Conservation (phyloP, 106 monocot genomes). For the Ottelia alismoides region DNA sequence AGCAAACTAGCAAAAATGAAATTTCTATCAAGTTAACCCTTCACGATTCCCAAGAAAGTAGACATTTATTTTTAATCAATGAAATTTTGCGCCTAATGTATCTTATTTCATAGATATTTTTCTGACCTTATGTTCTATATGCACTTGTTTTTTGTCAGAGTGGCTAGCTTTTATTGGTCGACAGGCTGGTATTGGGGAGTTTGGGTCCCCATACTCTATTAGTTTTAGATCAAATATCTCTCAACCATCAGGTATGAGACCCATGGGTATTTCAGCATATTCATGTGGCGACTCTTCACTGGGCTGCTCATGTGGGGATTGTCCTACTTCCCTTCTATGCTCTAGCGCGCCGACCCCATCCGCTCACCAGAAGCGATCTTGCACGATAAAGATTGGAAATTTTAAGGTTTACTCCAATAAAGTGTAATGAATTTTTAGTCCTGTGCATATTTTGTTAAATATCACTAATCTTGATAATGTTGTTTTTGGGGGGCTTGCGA, state of each 20-base stretch:
- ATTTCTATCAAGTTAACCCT: too few relatives aligned
- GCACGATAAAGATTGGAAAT: conserved; percentile 58
- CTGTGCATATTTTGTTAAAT: too few relatives aligned
- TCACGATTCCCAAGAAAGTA: too few relatives aligned
- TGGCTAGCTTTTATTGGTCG: conserved; percentile 82
- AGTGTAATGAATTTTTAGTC: too few relatives aligned
- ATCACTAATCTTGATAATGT: too few relatives aligned
- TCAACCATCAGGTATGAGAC: conserved; percentile 42
- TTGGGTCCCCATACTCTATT: conserved; percentile 87
- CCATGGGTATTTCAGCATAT: conserved; percentile 66
- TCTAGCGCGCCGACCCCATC: conserved; percentile 13
- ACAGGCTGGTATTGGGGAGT: conserved; percentile 34
- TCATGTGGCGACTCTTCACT: conserved; percentile 78
- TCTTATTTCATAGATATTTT: too few relatives aligned
- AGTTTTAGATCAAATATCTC: conserved; percentile 38
- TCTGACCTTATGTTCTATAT: conserved; percentile 3
- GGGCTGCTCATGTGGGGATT: conserved; percentile 98
- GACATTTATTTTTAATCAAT: too few relatives aligned
- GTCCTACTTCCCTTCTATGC: conserved; percentile 69
- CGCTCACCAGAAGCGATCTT: conserved; percentile 30
- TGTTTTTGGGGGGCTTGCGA: too few relatives aligned
- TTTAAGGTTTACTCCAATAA: conserved; percentile 29
- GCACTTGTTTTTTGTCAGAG: conserved; percentile 29
- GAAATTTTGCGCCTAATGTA: too few relatives aligned
- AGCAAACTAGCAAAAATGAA: too few relatives aligned